Base-by-base conservation (phyloP, 1,284 basidiomycete genomes). In the Mycena citricolor region DNA sequence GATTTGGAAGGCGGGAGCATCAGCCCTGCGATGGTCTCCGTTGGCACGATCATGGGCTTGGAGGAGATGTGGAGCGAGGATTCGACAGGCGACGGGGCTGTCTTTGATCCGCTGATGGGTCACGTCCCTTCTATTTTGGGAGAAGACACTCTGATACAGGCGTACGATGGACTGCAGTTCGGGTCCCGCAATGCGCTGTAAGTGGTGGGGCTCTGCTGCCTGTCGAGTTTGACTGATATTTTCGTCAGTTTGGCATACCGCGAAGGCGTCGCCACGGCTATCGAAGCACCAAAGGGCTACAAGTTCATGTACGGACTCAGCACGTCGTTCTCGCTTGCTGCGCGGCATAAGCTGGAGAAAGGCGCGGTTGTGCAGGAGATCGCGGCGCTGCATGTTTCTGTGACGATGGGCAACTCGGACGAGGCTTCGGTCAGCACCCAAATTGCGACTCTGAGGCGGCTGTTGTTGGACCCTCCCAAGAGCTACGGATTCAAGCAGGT, bases 161-260 rank as follows among this genome's bases (percentile, higher is more conserved):
- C 34, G 34, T 16, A 17, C 10, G 31, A 36, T 36, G 34, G 34
- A 4, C 64, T 88, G 10, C 68, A 73, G 33, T 89, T 86, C 49
- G 74, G 70, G 14, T 79, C 79, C n/a, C 73, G 86, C 32, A 78
- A 87, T 54, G 72, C 77, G 19, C 60, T 87, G 82, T 83, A 54
- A 49, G 81, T 65, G 8, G 38, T 24, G 5, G 16, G 22, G 26
- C 34, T 22, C 13, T 40, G n/a, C n/a, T 37, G 32, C 26, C 7
- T 28, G 23, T 4, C n/a, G n/a, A n/a, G n/a, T n/a, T n/a, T n/a
- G n/a, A n/a, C 12, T 32, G n/a, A n/a, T n/a, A n/a, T n/a, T n/a
- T n/a, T n/a, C 8, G 29, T 5, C 41, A 83, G 81, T 28, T 58
- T 81, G 3, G 79, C 81, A 0, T 79, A 82, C 47, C 75, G 69